Evolutionary conservation across 768 basidiomycete genomes (phyloP), one percentile per base, ranked within the genome.

Genomic region (Russula sp.): DNA sequence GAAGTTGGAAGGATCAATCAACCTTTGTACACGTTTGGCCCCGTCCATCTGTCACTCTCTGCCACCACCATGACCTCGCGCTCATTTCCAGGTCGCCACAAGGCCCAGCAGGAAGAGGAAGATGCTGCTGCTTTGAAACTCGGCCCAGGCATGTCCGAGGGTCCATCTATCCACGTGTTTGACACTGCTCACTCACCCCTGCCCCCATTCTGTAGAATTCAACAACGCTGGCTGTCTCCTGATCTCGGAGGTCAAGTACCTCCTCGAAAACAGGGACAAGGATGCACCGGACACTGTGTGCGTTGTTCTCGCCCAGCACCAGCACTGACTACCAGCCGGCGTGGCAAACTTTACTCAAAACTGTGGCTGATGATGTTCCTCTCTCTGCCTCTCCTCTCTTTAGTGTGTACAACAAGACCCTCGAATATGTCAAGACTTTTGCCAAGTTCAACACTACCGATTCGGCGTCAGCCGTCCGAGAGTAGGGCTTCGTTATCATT

Each of bases 341-440:
- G 2, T 41, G 18, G 41, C 41, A 6, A 6, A 10, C 11, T 16
- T 14, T 41, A 6, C 2, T 43, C 5, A 16, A 41, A 14, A 5
- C 14, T 39, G 22, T 13, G 45, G 39, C 16, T 55, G 39, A 60
- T 25, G 36, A n/a, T 1, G 6, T 38, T 8, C 5, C 42, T 2
- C 14, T 3, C 7, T 7, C 14, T 13, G 18, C 20, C 35, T 20
- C 14, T 14, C 14, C 11, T 14, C 29, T 47, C 59, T 5, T 5
- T 14, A 95, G 92, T 34, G 92, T 96, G 13, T 96, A 92, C 73
- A 93, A 93, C 74, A 95, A 95, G 73, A 93, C 93, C 0, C 76
- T 90, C 45, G 91, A 93, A 68, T 95, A 95, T 69, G 93, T 95
- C 65, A 88, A 89, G 72, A 90, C 86, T 8, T 95, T 96, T 71